Base-by-base conservation (phyloP, 1,284 basidiomycete species). In the Kwoniella shivajii region DNA sequence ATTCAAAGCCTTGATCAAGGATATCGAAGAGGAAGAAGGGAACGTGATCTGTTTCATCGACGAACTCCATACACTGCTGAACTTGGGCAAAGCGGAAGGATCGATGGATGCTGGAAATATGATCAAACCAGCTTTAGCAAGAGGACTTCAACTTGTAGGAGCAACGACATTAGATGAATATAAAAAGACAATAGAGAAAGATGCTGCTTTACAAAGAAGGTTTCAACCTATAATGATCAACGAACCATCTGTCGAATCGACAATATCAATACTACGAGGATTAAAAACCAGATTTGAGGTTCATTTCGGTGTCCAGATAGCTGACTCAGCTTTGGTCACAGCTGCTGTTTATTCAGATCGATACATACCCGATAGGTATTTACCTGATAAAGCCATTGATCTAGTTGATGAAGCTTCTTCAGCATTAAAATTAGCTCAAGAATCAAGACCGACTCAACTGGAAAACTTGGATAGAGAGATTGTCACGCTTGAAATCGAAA, bases 91-190 rank as follows among this genome's bases (percentile, higher is more conserved):
- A 76, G 84, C 90, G 0, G 92, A 95, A 79, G 92, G 92, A 9
- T 88, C 88, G 58, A 88, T 96, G 62, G 91, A 95, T 66, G 92
- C 89, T 1, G 90, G 89, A 0, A 90, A 95, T 56, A 76, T 75
- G 69, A 72, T 75, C 64, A 77, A 77, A 60, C 75, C 77, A 14
- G 88, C 90, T 0, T 82, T 94, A 4, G 91, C 90, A 2, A 81
- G 90, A 38, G 92, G 92, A 2, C 78, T 94, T 3, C 88, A 90
- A 69, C 84, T 93, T 2, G 88, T 93, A 6, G 91, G 91, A 29
- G 90, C 91, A 0, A 93, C 91, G 0, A 93, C 91, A 1, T 85
- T 88, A 20, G 90, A 94, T 68, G 92, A 96, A 72, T 96, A 93
- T 73, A 83, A 90, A 31, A 91, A 92, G 75, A 89, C 88, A 0